phyloP scores from a whole-genome alignment of 805 yeast species.

The Helenozyma baotianmanensis region DNA sequence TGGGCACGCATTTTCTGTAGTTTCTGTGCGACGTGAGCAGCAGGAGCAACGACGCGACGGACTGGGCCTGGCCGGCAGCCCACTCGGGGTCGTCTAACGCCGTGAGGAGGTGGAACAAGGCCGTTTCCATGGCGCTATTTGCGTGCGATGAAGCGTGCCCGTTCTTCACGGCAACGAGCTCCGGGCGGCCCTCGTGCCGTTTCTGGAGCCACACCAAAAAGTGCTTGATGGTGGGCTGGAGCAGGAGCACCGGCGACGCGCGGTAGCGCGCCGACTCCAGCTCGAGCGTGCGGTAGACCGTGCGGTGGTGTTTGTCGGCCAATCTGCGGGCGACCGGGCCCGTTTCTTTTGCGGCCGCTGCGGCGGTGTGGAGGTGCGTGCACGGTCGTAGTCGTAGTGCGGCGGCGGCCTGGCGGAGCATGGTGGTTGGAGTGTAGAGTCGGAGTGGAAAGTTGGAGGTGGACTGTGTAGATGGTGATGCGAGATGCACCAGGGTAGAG shows the following conservation, averaged over 20 bases:
- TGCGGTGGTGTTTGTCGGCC: conserved; percentile 17
- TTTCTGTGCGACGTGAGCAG: not conserved
- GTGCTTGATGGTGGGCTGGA: conserved; percentile 12
- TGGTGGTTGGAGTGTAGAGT: too few relatives aligned
- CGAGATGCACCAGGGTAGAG: too few relatives aligned
- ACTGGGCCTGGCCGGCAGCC: conserved; percentile 6
- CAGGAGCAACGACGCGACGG: conserved; percentile 4
- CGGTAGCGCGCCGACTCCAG: conserved; percentile 10
- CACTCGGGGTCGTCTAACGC: conserved; percentile 5
- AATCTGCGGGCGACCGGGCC: conserved; percentile 11
- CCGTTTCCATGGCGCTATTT: conserved; percentile 8
- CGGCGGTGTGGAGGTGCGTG: not conserved
- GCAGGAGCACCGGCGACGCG: not conserved
- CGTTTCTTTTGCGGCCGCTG: not conserved
- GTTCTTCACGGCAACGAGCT: conserved; percentile 5
- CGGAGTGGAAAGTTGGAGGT: too few relatives aligned
- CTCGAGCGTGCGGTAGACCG: conserved; percentile 11
- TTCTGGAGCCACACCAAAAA: conserved; percentile 15
- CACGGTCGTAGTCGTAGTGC: conserved; percentile 9
- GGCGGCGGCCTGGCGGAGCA: not conserved
- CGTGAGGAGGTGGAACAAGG: conserved; percentile 13
- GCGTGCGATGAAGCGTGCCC: too few relatives aligned
- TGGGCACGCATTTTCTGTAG: not conserved
- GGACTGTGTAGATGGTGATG: too few relatives aligned
- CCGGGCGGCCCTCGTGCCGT: conserved; percentile 3